A percentile compares a stretch with the other conserved stretches of the same genome.
phyloP scores from a whole-genome alignment of 345 rosid species.

The Passiflora organensis region DNA sequence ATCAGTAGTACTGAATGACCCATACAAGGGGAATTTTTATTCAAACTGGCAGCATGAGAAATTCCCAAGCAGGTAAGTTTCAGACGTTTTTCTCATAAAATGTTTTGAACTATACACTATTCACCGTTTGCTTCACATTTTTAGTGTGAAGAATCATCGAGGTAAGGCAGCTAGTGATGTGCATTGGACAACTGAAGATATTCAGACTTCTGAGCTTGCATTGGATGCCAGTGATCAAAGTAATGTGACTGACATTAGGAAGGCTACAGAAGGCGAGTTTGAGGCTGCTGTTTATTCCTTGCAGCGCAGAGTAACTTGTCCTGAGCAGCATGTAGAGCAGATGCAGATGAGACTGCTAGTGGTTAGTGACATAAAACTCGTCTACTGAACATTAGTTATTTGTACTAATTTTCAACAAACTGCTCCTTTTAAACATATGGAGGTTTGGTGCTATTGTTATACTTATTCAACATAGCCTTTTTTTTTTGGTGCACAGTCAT shows the following conservation, averaged over 20 bases:
- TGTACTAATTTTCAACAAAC: too few species aligned
- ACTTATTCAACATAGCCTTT: too few species aligned
- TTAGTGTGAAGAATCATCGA: slow-evolving; percentile 37
- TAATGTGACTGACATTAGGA: slow-evolving; percentile 37
- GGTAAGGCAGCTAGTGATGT: slow-evolving; percentile 37
- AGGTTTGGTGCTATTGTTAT: neutral
- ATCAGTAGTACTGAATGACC: slow-evolving; percentile 60
- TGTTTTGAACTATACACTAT: neutral
- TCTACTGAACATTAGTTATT: too few species aligned
- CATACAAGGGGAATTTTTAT: slow-evolving; percentile 44
- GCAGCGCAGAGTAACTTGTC: slow-evolving; percentile 29
- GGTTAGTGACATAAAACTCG: too few species aligned
- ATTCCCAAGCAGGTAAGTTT: slow-evolving; percentile 51
- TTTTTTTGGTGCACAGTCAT: too few species aligned
- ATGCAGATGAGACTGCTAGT: slow-evolving; percentile 37
- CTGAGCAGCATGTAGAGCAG: slow-evolving; percentile 35
- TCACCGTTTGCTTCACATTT: neutral
- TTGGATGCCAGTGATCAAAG: slow-evolving; percentile 32
- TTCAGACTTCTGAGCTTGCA: slow-evolving; percentile 39
- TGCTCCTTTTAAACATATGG: too few species aligned
- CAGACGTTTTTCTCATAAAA: neutral
- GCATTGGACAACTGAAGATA: slow-evolving; percentile 45
- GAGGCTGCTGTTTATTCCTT: slow-evolving; percentile 27
- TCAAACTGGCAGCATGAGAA: slow-evolving; percentile 42
- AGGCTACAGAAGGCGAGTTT: slow-evolving; percentile 42